phyloP scores from a whole-genome alignment of 1,284 basidiomycete species.

The Ceratobasidium sp. region DNA sequence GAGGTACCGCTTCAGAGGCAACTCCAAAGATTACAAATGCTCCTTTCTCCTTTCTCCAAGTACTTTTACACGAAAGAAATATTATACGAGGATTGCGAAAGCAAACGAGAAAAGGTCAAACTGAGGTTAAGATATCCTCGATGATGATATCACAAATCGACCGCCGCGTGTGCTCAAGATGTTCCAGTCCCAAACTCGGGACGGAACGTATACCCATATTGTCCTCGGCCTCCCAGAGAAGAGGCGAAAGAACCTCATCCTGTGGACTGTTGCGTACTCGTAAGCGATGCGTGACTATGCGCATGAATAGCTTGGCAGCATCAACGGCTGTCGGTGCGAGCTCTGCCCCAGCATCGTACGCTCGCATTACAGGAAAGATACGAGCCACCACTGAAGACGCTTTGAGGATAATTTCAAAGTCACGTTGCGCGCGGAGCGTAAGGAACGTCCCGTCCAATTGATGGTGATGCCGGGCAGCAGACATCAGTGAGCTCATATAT shows the following conservation, averaged over 20 bases:
- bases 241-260: constrained; percentile 8
- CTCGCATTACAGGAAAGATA: constrained; percentile 18
- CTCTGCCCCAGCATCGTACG: constrained; percentile 1
- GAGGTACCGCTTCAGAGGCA: too few relatives aligned
- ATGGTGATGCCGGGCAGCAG: constrained; percentile 72
- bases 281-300: constrained; percentile 22
- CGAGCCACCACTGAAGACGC: constrained; percentile 65
- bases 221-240: constrained; percentile 31
- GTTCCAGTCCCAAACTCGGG: constrained; percentile 21
- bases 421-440: constrained; percentile 63
- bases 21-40: too few relatives aligned
- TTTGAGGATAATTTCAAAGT: constrained; percentile 66
- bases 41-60: too few relatives aligned
- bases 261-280: constrained; percentile 29
- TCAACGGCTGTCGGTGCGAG: constrained; percentile 24
- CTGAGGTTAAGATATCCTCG: constrained; percentile 29
- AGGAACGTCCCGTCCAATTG: constrained; percentile 72
- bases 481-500: constrained; percentile 74
- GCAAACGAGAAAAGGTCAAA: background rate
- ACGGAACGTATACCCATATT: constrained; percentile 11
- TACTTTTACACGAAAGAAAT: constrained; percentile 6
- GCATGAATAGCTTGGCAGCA: constrained; percentile 31
- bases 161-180: constrained; percentile 23
- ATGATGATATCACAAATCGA: constrained; percentile 34
- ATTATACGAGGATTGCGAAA: constrained; percentile 4